Conservation (phyloP, 2,329 filamentous ascomycete species). For the Trichoderma simmonsii region DNA sequence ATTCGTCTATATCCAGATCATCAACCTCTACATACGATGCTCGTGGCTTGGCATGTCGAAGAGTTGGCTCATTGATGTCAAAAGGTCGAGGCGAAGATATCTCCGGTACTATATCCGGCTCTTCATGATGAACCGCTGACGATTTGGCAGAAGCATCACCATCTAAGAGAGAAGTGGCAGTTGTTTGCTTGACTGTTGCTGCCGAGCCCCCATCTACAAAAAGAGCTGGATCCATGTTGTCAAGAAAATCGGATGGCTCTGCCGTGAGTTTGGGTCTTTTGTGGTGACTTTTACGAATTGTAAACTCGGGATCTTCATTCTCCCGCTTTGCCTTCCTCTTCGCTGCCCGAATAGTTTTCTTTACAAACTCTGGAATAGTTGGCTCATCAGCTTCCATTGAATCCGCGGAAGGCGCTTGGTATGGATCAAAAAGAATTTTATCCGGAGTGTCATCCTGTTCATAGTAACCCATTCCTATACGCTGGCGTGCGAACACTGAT, state of each 20-base stretch:
- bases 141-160: slow-evolving; percentile 21
- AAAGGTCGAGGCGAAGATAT: slow-evolving; percentile 26
- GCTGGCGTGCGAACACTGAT: slow-evolving; percentile 43
- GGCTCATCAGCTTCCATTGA: slow-evolving; percentile 42
- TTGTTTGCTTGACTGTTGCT: slow-evolving; percentile 18
- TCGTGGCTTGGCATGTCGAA: slow-evolving; percentile 52
- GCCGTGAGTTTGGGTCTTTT: slow-evolving; percentile 38
- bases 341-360: slow-evolving; percentile 51
- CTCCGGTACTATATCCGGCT: slow-evolving; percentile 25
- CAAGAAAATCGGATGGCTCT: slow-evolving; percentile 32
- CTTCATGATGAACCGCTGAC: not conserved
- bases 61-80: slow-evolving; percentile 46
- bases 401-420: slow-evolving; percentile 50
- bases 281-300: slow-evolving; percentile 40
- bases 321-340: slow-evolving; percentile 53
- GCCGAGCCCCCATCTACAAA: slow-evolving; percentile 31
- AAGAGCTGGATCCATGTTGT: slow-evolving; percentile 53
- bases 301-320: slow-evolving; percentile 54
- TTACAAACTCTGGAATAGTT: slow-evolving; percentile 52
- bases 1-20: slow-evolving; percentile 38
- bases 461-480: slow-evolving; percentile 60
- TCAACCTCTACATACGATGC: slow-evolving; percentile 50
- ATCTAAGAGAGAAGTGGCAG: slow-evolving; percentile 20
- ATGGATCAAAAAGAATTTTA: slow-evolving; percentile 58
- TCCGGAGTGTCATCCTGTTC: slow-evolving; percentile 56